Evolutionary conservation across 495 filamentous ascomycete genomes (phyloP), one percentile per base, ranked within the genome.

Genomic region (Penicillium steckii): DNA sequence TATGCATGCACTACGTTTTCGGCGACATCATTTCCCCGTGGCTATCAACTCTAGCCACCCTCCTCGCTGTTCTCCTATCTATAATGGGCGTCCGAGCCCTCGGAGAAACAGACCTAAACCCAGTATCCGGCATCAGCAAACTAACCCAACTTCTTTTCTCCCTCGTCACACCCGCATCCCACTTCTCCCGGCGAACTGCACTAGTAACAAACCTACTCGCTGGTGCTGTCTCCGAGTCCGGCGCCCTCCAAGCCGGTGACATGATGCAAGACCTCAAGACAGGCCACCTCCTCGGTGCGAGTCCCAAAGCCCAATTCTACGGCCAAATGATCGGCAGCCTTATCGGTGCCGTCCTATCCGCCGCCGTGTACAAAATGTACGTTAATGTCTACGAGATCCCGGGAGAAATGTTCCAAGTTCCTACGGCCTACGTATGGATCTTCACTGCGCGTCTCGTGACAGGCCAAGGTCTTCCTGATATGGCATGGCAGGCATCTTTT

Each of bases 201-300:
- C 82, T 98, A 3, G 77, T 93, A 48, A 96, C 96, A 53, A 99
- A 99, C 53, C 80, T 97, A 9, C 81, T 99, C 8, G 94, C 91
- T 0, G 94, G 94, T n/a, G 95, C 93, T 0, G 88, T 97, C 25
- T 83, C 84, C 30, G 85, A 90, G 62, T 86, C 90, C 44, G 94
- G 93, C 19, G 94, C 94, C 6, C 76, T 96, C 26, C 95, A 99
- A 73, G 95, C 94, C 3, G 94, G 94, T 10, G 94, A 99, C 65
- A 85, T 99, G 64, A 91, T 99, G 88, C 94, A 99, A 60, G 94
- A 99, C 64, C 81, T 99, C 26, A 99, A 99, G 68, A 96, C 94
- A 0, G 94, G 94, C 3, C 91, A 99, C 69, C 74, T 99, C 0
- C 79, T 99, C 3, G 91, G 91, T 12, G 94, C 94, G 8, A 83